phyloP scores from a whole-genome alignment of 2,329 filamentous ascomycete genomes.

The Pseudogymnoascus sp. region DNA sequence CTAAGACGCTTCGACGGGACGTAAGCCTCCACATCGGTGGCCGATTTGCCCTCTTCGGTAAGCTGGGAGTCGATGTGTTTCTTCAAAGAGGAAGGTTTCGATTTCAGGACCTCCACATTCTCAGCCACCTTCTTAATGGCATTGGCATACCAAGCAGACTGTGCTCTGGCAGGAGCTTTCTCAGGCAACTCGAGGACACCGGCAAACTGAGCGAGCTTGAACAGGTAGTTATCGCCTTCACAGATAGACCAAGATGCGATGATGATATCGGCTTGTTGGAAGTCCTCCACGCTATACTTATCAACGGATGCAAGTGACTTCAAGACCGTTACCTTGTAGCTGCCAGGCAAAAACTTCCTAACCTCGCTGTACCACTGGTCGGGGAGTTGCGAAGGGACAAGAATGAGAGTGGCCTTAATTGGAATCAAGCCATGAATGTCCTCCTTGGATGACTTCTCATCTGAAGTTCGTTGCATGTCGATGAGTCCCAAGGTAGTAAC shows the following conservation, averaged over 20 bases:
- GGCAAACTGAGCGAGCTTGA: slow-evolving; percentile 42
- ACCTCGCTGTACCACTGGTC: slow-evolving; percentile 54
- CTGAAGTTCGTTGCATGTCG: slow-evolving; percentile 27
- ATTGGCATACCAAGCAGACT: slow-evolving; percentile 46
- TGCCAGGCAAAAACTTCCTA: slow-evolving; percentile 35
- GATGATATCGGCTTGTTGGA: slow-evolving; percentile 47
- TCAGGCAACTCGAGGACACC: slow-evolving; percentile 32
- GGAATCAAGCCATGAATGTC: slow-evolving; percentile 23
- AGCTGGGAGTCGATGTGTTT: slow-evolving; percentile 26
- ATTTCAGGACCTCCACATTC: slow-evolving; percentile 25
- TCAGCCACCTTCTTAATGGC: slow-evolving; percentile 36
- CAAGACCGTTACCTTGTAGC: slow-evolving; percentile 41
- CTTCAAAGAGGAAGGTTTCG: slow-evolving; percentile 22
- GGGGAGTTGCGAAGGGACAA: slow-evolving; percentile 49
- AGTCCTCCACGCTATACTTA: slow-evolving; percentile 35
- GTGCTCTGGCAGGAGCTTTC: slow-evolving; percentile 34
- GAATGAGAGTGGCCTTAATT: slow-evolving; percentile 51
- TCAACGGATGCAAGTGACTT: slow-evolving; percentile 33
- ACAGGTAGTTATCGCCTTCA: slow-evolving; percentile 40
- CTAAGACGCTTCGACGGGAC: slow-evolving; percentile 34
- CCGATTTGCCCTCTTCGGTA: slow-evolving; percentile 25
- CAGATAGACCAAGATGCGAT: slow-evolving; percentile 48
- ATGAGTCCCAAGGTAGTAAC: slow-evolving; percentile 52
- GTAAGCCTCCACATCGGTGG: slow-evolving; percentile 31
- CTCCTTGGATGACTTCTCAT: background rate